phyloP scores from a whole-genome alignment of 202 grass and related monocot species.

The Eragrostis tef region DNA sequence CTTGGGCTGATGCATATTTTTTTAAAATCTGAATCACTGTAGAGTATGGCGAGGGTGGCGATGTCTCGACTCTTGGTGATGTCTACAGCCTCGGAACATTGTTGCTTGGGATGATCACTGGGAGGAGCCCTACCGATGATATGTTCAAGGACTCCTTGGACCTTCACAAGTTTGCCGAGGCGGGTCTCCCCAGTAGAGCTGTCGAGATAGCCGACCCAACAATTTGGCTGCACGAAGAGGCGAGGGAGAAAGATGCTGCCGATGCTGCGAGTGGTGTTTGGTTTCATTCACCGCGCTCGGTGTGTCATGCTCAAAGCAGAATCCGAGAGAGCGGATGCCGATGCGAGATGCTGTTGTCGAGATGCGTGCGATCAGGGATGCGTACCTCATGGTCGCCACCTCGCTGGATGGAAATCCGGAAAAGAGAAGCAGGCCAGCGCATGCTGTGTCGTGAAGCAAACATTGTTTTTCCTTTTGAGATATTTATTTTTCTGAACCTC shows the following conservation, averaged over 20 bases:
- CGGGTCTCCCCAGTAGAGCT: not conserved
- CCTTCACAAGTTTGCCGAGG: not conserved
- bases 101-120: constrained; percentile 22
- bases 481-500: constrained; percentile 11
- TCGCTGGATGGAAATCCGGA: not conserved
- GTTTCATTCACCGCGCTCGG: constrained; percentile 25
- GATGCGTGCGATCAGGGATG: constrained; percentile 52
- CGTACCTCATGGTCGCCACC: constrained; percentile 8
- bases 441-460: not conserved
- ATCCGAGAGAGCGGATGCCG: constrained; percentile 26
- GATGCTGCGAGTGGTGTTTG: constrained; percentile 13
- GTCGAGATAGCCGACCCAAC: constrained; percentile 7
- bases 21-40: not conserved
- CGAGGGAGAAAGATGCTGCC: not conserved
- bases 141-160: constrained; percentile 8
- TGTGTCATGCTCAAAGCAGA: constrained; percentile 48
- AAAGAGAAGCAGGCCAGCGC: not conserved
- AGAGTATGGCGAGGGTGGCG: constrained; percentile 43
- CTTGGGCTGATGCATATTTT: not conserved
- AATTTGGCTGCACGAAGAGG: constrained; percentile 1
- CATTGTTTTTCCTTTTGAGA: not conserved
- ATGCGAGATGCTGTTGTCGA: constrained; percentile 32
- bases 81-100: constrained; percentile 42
- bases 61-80: constrained; percentile 31
- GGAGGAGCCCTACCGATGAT: constrained; percentile 23